Evolutionary conservation across 257 asterid species (phyloP), one percentile per base, ranked within the genome.

Genomic region (Scutellaria baicalensis): DNA sequence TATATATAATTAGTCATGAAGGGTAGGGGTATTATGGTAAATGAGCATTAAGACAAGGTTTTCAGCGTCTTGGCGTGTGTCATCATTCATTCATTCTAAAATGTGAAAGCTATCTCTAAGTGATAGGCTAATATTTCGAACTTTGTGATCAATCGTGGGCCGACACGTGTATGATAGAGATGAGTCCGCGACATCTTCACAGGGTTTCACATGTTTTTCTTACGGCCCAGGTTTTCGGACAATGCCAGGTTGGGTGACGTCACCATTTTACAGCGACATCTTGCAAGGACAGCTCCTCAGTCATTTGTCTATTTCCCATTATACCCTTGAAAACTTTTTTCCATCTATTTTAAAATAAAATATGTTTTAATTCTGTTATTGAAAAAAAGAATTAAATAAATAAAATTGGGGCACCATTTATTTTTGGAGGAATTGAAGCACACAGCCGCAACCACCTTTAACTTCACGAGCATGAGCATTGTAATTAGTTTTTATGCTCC

Each of bases 111-210:
- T 51, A 51, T 57, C 21, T 3, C 21, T 3, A n/a, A 27, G 5
- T 52, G 61, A 63, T 77, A 65, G 74, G 70, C 72, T 33, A 78
- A 77, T 81, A 57, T 74, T 81, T 70, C 44, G 55, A 62, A 38
- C 1, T 8, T 0, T 3, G 17, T 9, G 6, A 8, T 61, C 45
- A 74, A 66, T 45, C 1, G 3, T 12, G 8, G 0, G 8, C 7
- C 0, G 1, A 54, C 31, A 81, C 80, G 74, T 78, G 75, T 57
- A 68, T 81, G 85, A 77, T 1, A 1, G 3, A 33, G 49, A 71
- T 75, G 23, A 27, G 56, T 8, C 78, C 85, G 64, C 83, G 66
- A 38, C 45, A 47, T 38, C 8, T n/a, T 16, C 33, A 42, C 1
- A 40, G 42, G 14, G 8, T 66, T 74, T 66, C 80, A 71, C 80